A percentile compares a stretch with the other conserved stretches of the same genome.
Evolutionary conservation across 1,139 yeast species (phyloP).

Genomic region (Pichia terricola): DNA sequence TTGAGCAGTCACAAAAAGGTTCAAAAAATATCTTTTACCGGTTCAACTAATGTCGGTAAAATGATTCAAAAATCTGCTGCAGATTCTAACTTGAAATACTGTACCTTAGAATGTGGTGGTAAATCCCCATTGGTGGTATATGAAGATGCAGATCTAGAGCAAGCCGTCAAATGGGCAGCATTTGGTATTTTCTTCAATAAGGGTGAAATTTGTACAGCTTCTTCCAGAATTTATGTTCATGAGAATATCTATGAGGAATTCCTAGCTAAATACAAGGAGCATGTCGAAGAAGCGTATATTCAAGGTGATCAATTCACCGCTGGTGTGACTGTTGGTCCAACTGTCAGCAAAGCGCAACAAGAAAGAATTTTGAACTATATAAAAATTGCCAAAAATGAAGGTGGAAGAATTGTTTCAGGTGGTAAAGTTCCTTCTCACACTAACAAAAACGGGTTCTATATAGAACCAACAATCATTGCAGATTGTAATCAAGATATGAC

Average conservation of each 20-base stretch:
- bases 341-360: conserved; percentile 55
- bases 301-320: conserved; percentile 51
- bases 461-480: conserved; percentile 47
- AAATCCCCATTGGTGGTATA: conserved; percentile 48
- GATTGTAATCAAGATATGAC: conserved; percentile 44
- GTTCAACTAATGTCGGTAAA: conserved; percentile 50
- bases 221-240: conserved; percentile 45
- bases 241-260: conserved; percentile 32
- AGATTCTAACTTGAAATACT: conserved; percentile 40
- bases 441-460: conserved; percentile 32
- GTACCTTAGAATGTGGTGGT: conserved; percentile 56
- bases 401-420: conserved; percentile 45
- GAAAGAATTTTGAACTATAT: conserved; percentile 43
- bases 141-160: conserved; percentile 49
- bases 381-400: conserved; percentile 45
- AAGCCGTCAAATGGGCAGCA: conserved; percentile 54
- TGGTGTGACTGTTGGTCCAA: conserved; percentile 65
- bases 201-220: conserved; percentile 54
- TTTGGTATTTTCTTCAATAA: conserved; percentile 47
- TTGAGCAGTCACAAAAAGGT: conserved; percentile 41
- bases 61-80: conserved; percentile 46
- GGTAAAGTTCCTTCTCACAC: conserved; percentile 29
- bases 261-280: conserved; percentile 36
- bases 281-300: conserved; percentile 39
- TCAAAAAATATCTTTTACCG: conserved; percentile 49